These are phyloP conservation scores for Candida oleophila DNA, from an alignment of 805 yeast genomes.

Conservation along the genomic window DNA sequence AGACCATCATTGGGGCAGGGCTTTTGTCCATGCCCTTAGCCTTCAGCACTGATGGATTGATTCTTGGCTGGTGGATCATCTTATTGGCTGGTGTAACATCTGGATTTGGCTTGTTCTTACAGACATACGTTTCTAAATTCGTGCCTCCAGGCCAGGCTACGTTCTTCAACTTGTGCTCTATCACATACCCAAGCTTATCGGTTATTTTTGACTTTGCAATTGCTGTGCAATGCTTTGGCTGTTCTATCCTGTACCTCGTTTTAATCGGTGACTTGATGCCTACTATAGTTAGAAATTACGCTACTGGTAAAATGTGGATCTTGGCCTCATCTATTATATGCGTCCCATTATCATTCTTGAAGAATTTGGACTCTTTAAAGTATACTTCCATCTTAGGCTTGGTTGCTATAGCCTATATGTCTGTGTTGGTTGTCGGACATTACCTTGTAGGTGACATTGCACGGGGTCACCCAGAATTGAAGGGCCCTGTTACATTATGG, in stretches of 20 bases:
- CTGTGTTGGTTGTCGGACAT: slow-evolving; percentile 72
- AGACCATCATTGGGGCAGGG: slow-evolving; percentile 83
- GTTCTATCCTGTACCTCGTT: slow-evolving; percentile 63
- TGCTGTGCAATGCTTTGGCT: slow-evolving; percentile 71
- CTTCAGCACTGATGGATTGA: slow-evolving; percentile 63
- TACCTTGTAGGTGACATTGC: slow-evolving; percentile 57
- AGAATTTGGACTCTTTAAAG: slow-evolving; percentile 76
- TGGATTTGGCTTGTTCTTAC: slow-evolving; percentile 64
- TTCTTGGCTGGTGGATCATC: slow-evolving; percentile 55
- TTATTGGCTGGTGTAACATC: slow-evolving; percentile 64
- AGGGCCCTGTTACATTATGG: slow-evolving; percentile 29
- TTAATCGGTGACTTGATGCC: slow-evolving; percentile 75
- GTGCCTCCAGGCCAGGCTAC: slow-evolving; percentile 63
- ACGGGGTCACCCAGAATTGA: slow-evolving; percentile 8
- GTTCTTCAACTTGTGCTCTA: slow-evolving; percentile 66
- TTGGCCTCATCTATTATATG: slow-evolving; percentile 42
- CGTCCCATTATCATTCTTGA: slow-evolving; percentile 70
- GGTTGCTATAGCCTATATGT: slow-evolving; percentile 74
- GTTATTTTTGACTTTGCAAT: slow-evolving; percentile 67
- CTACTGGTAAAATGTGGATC: slow-evolving; percentile 56
- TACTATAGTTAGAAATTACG: slow-evolving; percentile 64
- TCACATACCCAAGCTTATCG: slow-evolving; percentile 60
- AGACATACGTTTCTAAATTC: slow-evolving; percentile 56
- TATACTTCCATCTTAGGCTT: slow-evolving; percentile 84
- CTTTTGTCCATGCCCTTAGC: slow-evolving; percentile 74